A percentile compares a stretch with the other conserved stretches of the same genome.
These are phyloP conservation scores for Colletotrichum spaethianum DNA, from an alignment of 2,329 filamentous ascomycete genomes.

Conservation along the genomic window DNA sequence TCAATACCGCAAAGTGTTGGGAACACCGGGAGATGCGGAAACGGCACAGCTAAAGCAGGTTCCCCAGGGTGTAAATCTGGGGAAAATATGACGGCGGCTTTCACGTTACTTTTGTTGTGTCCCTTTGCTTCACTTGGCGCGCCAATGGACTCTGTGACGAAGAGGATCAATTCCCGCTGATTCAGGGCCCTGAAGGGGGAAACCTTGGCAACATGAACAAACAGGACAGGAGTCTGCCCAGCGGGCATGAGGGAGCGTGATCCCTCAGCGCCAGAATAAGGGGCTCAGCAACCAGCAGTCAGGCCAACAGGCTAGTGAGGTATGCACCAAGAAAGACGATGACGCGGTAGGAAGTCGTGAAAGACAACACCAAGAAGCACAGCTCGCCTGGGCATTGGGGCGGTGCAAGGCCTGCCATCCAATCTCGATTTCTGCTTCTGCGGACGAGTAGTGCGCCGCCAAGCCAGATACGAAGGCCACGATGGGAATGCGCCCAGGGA, in stretches of 20 bases:
- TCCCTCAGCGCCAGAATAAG: not conserved
- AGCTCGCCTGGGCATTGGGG: constrained; percentile 39
- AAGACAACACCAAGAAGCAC: constrained; percentile 24
- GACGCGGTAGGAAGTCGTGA: constrained; percentile 16
- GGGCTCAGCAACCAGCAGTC: not conserved
- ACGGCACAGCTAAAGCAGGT: constrained; percentile 7
- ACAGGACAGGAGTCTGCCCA: not conserved
- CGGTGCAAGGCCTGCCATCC: constrained; percentile 35
- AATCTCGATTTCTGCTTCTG: constrained; percentile 26
- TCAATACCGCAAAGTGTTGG: constrained; percentile 1
- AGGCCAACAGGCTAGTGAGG: not conserved
- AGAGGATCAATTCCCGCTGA: constrained; percentile 1
- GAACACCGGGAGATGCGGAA: constrained; percentile 22
- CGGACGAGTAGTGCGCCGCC: constrained; percentile 7
- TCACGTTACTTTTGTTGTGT: constrained; percentile 28
- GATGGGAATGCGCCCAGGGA: constrained; percentile 30
- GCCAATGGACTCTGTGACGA: not conserved
- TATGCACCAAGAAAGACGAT: constrained; percentile 29
- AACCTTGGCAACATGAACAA: constrained; percentile 2
- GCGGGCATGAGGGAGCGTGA: not conserved
- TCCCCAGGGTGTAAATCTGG: constrained; percentile 22
- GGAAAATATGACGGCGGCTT: constrained; percentile 26
- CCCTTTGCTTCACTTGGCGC: constrained; percentile 22
- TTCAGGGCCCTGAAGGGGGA: not conserved
- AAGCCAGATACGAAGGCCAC: constrained; percentile 29